These are phyloP conservation scores for Rhododendron griersonianum DNA, from an alignment of 148 eudicot species.

Conservation along the genomic window DNA sequence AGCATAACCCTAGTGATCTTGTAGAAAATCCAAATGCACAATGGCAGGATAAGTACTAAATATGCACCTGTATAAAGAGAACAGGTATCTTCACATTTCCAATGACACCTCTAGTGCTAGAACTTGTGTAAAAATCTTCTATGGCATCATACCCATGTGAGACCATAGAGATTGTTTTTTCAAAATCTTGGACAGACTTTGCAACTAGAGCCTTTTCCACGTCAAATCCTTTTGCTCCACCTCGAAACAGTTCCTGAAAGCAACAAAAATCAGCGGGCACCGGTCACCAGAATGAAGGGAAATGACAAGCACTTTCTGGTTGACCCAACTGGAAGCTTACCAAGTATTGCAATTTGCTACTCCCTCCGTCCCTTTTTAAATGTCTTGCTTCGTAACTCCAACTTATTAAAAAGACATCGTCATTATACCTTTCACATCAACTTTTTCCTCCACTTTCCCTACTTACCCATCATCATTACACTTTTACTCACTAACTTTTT, in stretches of 20 bases:
- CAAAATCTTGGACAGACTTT: conserved; percentile 74
- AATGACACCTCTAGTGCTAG: conserved; percentile 60
- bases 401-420: no score
- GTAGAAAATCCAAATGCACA: background rate
- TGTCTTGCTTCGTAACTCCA: no score
- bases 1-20: background rate
- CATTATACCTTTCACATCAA: no score
- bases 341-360: background rate
- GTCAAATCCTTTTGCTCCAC: conserved; percentile 69
- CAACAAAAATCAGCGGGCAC: conserved; percentile 1
- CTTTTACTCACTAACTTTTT: no score
- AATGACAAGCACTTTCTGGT: background rate
- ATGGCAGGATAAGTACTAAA: background rate
- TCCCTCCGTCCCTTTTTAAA: no score
- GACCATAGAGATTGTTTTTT: conserved; percentile 70
- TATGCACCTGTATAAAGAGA: conserved; percentile 79
- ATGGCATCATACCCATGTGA: conserved; percentile 70
- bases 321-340: background rate
- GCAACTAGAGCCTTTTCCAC: conserved; percentile 70
- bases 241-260: conserved; percentile 80
- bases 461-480: no score
- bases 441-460: no score
- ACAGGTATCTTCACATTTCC: conserved; percentile 76
- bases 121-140: conserved; percentile 66
- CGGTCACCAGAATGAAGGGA: background rate